These are phyloP conservation scores for Erodium trifolium DNA, from an alignment of 441 rosid genomes.

Conservation along the genomic window DNA sequence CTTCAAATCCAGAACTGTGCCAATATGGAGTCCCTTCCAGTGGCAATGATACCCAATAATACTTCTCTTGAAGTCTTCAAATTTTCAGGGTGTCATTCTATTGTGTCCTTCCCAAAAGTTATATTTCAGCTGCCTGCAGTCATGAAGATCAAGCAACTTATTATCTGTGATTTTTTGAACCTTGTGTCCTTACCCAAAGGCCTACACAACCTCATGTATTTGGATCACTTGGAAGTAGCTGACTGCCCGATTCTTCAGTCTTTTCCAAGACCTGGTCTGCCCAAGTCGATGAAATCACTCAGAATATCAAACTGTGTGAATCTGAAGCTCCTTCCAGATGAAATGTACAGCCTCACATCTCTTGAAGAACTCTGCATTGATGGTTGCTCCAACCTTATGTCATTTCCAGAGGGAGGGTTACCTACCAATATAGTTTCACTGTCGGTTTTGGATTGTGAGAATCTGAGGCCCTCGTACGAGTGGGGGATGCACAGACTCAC, in stretches of 20 bases:
- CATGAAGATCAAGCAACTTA: conserved; percentile 16
- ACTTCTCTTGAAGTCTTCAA: conserved; percentile 13
- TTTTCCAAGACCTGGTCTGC: conserved; percentile 10
- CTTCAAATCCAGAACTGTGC: conserved; percentile 9
- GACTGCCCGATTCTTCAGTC: conserved; percentile 4
- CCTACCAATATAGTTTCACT: conserved; percentile 12
- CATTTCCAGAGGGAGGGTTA: conserved; percentile 19
- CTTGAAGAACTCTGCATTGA: conserved; percentile 8
- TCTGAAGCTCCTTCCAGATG: neutral
- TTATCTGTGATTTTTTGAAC: conserved; percentile 13
- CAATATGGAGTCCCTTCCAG: conserved; percentile 14
- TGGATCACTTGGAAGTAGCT: conserved; percentile 12
- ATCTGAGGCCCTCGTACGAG: conserved; percentile 18
- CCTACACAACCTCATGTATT: conserved; percentile 8
- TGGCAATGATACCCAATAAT: conserved; percentile 14
- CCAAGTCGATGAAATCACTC: neutral
- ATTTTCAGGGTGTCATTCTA: conserved; percentile 17
- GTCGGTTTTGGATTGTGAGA: conserved; percentile 16
- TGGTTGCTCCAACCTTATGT: conserved; percentile 12
- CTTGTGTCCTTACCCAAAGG: conserved; percentile 17
- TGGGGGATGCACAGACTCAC: conserved; percentile 22
- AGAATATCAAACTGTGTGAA: conserved; percentile 8
- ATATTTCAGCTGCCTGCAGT: conserved; percentile 9
- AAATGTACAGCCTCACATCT: conserved; percentile 10
- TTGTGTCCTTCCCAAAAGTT: conserved; percentile 14